Evolutionary conservation across 352 stramenopile genomes (phyloP), one percentile per base, ranked within the genome.

Genomic region (Pythium myriotylum): DNA sequence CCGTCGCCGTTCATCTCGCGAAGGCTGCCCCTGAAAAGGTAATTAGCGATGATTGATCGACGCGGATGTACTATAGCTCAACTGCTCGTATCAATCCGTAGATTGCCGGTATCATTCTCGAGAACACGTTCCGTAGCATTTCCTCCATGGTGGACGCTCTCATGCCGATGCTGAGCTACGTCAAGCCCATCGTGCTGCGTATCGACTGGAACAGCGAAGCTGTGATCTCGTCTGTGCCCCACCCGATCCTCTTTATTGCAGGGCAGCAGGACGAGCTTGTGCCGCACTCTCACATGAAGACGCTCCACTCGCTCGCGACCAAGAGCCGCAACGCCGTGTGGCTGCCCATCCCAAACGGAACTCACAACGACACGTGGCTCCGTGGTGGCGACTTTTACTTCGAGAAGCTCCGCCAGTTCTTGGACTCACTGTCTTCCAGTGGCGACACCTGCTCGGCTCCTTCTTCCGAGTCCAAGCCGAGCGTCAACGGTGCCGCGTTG

Each of bases 121-220:
- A 98, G 67, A 98, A 98, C 68, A 98, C 95, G 13, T 98, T 98
- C 66, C 67, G 94, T 16, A 97, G 79, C 55, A 98, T 98, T 55
- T 84, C 84, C 1, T 69, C 83, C 1, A 98, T 98, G 92, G 92
- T 98, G 1, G 92, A 98, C 77, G 73, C 86, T 47, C 54, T 98
- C 35, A 96, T 98, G 86, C 95, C 94, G 4, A 83, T 91, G 24
- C 61, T 98, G 12, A 75, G 83, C 23, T 91, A 92, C 35, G 60
- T 98, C 33, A 98, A 98, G 74, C 65, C 76, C 1, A 58, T 98
- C 14, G 79, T 98, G 39, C 77, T 98, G 41, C 74, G 89, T 8
- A 97, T 98, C 37, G 70, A 90, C 27, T 98, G 93, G 93, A 77
- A 97, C 73, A 97, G 58, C 23, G 84, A 86, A 53, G 39, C 33